These are phyloP conservation scores for Hanseniaspora lachancei DNA, from an alignment of 805 yeast genomes.

Conservation along the genomic window DNA sequence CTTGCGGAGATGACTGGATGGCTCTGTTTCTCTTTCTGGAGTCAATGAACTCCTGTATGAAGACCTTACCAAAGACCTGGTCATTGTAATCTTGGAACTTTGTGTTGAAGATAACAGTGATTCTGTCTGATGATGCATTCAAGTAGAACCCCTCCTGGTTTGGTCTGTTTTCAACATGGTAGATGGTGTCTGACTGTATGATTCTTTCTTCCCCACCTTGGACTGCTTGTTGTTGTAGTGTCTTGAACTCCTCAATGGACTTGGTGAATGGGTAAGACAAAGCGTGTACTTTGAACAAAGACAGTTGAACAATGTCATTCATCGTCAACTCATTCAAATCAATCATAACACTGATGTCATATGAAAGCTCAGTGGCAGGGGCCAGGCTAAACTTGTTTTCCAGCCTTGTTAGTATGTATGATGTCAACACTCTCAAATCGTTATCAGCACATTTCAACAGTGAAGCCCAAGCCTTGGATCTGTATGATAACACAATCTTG, in stretches of 20 bases:
- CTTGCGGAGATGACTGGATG: slow-evolving; percentile 97
- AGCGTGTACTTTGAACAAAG: slow-evolving; percentile 70
- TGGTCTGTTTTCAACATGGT: slow-evolving; percentile 54
- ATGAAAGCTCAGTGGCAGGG: slow-evolving; percentile 49
- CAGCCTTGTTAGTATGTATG: slow-evolving; percentile 20
- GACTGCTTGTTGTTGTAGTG: slow-evolving; percentile 32
- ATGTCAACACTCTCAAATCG: slow-evolving; percentile 18
- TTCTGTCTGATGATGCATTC: slow-evolving; percentile 88
- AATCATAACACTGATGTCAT: slow-evolving; percentile 62
- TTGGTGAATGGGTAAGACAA: slow-evolving; percentile 86
- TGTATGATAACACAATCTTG: slow-evolving; percentile 21
- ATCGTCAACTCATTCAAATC: slow-evolving; percentile 48
- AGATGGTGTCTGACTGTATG: slow-evolving; percentile 19
- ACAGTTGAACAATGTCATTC: slow-evolving; percentile 32
- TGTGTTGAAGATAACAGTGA: slow-evolving; percentile 90
- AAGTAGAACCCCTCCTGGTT: slow-evolving; percentile 86
- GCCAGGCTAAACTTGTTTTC: slow-evolving; percentile 14
- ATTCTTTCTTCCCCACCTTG: slow-evolving; percentile 21
- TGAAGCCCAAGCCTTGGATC: slow-evolving; percentile 26
- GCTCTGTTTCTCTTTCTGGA: slow-evolving; percentile 87
- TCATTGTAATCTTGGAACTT: slow-evolving; percentile 94
- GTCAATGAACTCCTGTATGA: slow-evolving; percentile 86
- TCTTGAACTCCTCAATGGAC: slow-evolving; percentile 71
- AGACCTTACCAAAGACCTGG: slow-evolving; percentile 76
- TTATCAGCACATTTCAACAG: slow-evolving; percentile 13